phyloP scores from a whole-genome alignment of 371 early-diverging fungal species.

The Mucor plumbeus region DNA sequence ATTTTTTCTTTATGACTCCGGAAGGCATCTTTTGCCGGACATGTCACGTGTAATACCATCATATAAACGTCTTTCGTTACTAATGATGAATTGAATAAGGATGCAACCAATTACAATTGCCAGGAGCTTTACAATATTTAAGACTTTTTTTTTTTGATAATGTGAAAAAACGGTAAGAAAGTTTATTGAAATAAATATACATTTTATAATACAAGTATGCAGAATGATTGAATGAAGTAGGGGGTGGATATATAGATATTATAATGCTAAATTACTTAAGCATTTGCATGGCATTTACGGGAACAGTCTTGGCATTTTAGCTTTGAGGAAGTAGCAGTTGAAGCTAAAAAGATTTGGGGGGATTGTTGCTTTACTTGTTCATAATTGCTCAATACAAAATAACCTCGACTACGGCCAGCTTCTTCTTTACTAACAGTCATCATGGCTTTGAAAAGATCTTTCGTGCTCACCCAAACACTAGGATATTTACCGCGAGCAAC shows the following conservation, averaged over 20 bases:
- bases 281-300: conserved; percentile 22
- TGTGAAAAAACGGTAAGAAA: not conserved
- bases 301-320: conserved; percentile 29
- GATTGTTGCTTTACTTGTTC: conserved; percentile 3
- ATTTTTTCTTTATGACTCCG: not conserved
- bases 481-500: conserved; percentile 80
- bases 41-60: not conserved
- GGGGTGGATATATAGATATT: not conserved
- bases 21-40: not conserved
- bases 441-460: conserved; percentile 74
- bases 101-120: not conserved
- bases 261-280: not conserved
- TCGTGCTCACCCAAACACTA: conserved; percentile 74
- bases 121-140: not conserved
- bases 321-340: conserved; percentile 6
- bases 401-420: conserved; percentile 80
- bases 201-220: conserved; percentile 12
- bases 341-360: not conserved
- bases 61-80: not conserved
- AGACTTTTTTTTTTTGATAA: too few species aligned
- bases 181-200: not conserved
- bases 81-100: not conserved
- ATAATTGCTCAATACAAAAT: conserved; percentile 66
- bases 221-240: not conserved
- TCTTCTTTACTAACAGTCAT: conserved; percentile 63